A percentile compares a stretch with the other conserved stretches of the same genome.
Conservation (phyloP, 371 early-diverging fungal species). For the Blakeslea trispora region DNA sequence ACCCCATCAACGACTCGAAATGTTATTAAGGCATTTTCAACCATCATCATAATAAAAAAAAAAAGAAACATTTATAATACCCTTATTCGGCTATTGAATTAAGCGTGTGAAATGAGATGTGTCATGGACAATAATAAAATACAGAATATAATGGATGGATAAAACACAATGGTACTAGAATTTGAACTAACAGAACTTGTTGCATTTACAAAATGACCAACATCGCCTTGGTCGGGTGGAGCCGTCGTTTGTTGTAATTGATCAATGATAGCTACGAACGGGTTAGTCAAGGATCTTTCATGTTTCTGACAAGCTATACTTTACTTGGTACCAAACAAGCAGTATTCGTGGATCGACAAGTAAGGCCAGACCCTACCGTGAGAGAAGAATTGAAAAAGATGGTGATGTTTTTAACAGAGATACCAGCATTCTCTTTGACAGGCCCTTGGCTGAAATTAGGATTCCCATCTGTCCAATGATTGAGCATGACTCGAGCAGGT, state of each 20-base stretch:
- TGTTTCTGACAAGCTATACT: too few relatives aligned
- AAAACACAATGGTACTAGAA: background rate
- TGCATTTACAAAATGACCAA: background rate
- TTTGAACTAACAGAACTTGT: background rate
- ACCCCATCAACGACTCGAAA: constrained; percentile 11
- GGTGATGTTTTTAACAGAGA: constrained; percentile 38
- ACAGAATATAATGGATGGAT: background rate
- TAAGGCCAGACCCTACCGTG: background rate
- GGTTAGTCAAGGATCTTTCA: too few relatives aligned
- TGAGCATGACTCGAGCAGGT: constrained; percentile 41
- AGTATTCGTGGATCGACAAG: background rate
- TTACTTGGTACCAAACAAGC: constrained; percentile 6
- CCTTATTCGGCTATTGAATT: background rate
- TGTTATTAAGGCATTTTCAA: constrained; percentile 15
- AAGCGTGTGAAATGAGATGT: background rate
- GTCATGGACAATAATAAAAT: background rate
- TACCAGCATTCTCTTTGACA: constrained; percentile 23
- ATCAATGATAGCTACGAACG: background rate
- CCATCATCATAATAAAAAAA: too few relatives aligned
- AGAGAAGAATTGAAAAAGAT: constrained; percentile 39
- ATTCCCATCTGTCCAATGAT: constrained; percentile 57
- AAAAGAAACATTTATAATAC: background rate
- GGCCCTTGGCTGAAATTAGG: constrained; percentile 43
- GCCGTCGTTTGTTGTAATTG: background rate
- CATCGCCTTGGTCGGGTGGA: background rate